Base-by-base conservation (phyloP, 805 yeast species). In the Starmerella powellii region DNA sequence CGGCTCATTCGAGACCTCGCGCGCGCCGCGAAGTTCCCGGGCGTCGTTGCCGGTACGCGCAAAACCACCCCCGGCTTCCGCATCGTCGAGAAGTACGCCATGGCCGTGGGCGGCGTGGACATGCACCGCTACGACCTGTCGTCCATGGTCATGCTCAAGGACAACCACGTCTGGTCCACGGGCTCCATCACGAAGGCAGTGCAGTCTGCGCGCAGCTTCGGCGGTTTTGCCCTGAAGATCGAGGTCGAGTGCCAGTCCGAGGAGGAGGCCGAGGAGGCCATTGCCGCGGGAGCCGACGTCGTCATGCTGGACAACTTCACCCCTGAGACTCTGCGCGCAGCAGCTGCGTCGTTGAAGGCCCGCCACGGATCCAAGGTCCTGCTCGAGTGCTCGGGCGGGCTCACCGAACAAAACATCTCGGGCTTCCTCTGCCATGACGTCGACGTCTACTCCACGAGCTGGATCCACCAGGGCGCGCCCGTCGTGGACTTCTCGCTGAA, bases 31-130 rank as follows among this genome's bases (percentile, higher is more conserved):
- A 91, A 93, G 0, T 88, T 76, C 57, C 64, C 64, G 3, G 97
- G 97, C 0, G 70, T 79, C 19, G 85, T 87, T 58, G 96, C 97
- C 0, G 97, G 96, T 6, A 87, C 97, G 1, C 73, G 97, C 58
- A 87, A 87, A 63, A 88, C 96, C n/a, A 88, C 97, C 0, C 97
- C 97, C 0, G 97, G 97, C 0, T 71, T 87, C 48, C 74, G 97
- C 56, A 67, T 78, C 33, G 63, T 88, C 44, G 97, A 87, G 58
- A 87, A 87, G 60, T 87, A 87, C 63, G 80, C 94, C 19, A 88
- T 87, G 97, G 64, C 84, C 26, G 93, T 87, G 8, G 97, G 96
- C 26, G 96, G 96, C 3, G 81, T 84, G 42, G 97, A 87, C 58
- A 72, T 91, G 42, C 97, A 87, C 61, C 70, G 97, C 49, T 84